Conservation (phyloP, 495 filamentous ascomycete species). For the Filosporella fistucella region DNA sequence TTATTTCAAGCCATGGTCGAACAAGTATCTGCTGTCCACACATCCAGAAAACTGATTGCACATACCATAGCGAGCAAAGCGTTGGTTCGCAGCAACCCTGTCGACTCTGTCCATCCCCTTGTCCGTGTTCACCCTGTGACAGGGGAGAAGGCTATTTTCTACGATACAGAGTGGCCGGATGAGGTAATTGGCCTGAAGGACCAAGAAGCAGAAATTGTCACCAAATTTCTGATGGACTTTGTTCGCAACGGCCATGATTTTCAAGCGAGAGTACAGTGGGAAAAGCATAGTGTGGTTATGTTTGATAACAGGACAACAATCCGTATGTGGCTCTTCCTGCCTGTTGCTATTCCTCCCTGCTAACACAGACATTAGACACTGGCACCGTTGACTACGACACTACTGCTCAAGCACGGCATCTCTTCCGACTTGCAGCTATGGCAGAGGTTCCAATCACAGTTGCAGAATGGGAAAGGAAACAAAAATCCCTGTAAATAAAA, state of each 20-base stretch:
- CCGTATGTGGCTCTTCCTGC: constrained; percentile 35
- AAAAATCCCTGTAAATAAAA: not conserved
- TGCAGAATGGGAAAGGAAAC: constrained; percentile 28
- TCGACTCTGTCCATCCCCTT: constrained; percentile 46
- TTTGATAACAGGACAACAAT: constrained; percentile 49
- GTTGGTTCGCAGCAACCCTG: constrained; percentile 28
- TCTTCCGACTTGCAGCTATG: constrained; percentile 48
- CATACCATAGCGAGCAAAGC: constrained; percentile 26
- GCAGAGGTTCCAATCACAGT: constrained; percentile 49
- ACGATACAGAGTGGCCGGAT: constrained; percentile 46
- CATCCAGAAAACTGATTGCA: constrained; percentile 31
- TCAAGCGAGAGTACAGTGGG: constrained; percentile 35
- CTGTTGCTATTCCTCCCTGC: not conserved
- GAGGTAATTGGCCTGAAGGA: constrained; percentile 32
- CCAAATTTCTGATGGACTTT: constrained; percentile 36
- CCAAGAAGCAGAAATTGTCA: constrained; percentile 42
- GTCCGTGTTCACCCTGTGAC: constrained; percentile 63
- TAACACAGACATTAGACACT: constrained; percentile 34
- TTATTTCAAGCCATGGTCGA: constrained; percentile 29
- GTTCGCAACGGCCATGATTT: constrained; percentile 37
- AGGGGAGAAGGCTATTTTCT: constrained; percentile 65
- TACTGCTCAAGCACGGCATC: constrained; percentile 44
- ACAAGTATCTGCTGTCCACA: constrained; percentile 26
- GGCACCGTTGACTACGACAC: constrained; percentile 50
- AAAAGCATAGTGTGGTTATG: constrained; percentile 33